Percentiles rank a stretch among this genome's conserved stretches.
phyloP scores from a whole-genome alignment of 1,139 yeast species.

The Scheffersomyces illinoinensis region DNA sequence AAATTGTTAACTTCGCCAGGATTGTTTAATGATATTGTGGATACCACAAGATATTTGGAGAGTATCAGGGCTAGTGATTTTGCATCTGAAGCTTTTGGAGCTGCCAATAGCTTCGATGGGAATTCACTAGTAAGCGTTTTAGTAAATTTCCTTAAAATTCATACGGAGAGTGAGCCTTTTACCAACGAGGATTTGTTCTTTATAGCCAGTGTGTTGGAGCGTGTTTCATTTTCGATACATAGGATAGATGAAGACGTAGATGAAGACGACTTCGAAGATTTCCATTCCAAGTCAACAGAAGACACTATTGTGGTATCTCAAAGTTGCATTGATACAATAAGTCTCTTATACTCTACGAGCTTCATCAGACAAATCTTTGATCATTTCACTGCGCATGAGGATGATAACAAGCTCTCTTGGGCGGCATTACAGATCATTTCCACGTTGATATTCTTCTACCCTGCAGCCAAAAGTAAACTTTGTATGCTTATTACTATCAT shows the following conservation, averaged over 20 bases:
- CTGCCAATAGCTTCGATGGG: not conserved
- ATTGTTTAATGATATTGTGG: constrained; percentile 2
- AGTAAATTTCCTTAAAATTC: constrained; percentile 20
- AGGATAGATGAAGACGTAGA: constrained; percentile 14
- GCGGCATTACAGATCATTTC: constrained; percentile 22
- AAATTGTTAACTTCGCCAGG: constrained; percentile 16
- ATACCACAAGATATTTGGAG: not conserved
- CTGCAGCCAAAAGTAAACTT: constrained; percentile 30
- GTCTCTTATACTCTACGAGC: constrained; percentile 21
- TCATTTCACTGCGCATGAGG: constrained; percentile 11
- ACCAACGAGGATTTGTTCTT: constrained; percentile 18
- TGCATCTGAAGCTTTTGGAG: not conserved
- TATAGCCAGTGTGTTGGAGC: constrained; percentile 23
- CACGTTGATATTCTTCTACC: constrained; percentile 30
- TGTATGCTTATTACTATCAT: constrained; percentile 39
- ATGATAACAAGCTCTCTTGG: constrained; percentile 6
- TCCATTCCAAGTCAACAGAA: constrained; percentile 3
- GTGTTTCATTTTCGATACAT: constrained; percentile 20
- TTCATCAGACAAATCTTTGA: constrained; percentile 26
- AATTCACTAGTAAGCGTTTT: constrained; percentile 13
- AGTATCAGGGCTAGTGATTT: not conserved
- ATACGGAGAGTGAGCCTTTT: constrained; percentile 16
- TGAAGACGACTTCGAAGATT: constrained; percentile 11
- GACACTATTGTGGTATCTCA: constrained; percentile 6
- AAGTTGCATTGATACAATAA: constrained; percentile 9